Evolutionary conservation across 495 filamentous ascomycete genomes (phyloP), one percentile per base, ranked within the genome.

Genomic region (Penicillium argentinense): DNA sequence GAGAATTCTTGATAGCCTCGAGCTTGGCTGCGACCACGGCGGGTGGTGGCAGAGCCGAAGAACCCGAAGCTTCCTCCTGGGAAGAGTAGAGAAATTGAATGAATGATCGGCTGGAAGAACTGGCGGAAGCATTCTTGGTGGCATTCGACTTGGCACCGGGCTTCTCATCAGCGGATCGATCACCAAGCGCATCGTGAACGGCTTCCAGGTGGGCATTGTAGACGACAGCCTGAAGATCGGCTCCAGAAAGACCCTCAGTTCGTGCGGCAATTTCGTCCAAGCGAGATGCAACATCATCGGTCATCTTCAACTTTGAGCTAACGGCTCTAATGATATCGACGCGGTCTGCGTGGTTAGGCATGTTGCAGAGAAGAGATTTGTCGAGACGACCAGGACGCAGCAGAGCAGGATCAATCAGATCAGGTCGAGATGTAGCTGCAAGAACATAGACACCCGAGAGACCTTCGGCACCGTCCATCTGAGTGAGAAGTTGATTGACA

Each of bases 391-490:
- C 93, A 0, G 93, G 93, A 29, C 93, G 77, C 28, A 97, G 69
- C 22, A 98, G 71, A 3, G 93, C 93, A 2, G 93, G 92, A 59
- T 98, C 93, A 33, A 98, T 97, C 5, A 97, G 62, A 64, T 98
- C 95, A 0, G 93, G 93, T 19, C 93, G 73, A 3, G 81, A 87
- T 1, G 93, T 98, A 11, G 93, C 93, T 21, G 93, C 93, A 3
- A 98, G 81, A 2, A 98, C 93, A 57, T 97, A 97, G 2, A 98
- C 93, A 0, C 95, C 95, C 0, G 84, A 87, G 4, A 97, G 68
- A 13, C 95, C 93, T 62, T 98, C 95, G 2, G 95, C 95, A 59
- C 93, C 93, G 59, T 98, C 93, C 95, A 98, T 98, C 67, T 97
- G 95, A 4, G 93, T 98, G 7, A 98, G 74, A 34, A 98, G 81